phyloP scores from a whole-genome alignment of 148 eudicot species.

The Rhododendron griersonianum region DNA sequence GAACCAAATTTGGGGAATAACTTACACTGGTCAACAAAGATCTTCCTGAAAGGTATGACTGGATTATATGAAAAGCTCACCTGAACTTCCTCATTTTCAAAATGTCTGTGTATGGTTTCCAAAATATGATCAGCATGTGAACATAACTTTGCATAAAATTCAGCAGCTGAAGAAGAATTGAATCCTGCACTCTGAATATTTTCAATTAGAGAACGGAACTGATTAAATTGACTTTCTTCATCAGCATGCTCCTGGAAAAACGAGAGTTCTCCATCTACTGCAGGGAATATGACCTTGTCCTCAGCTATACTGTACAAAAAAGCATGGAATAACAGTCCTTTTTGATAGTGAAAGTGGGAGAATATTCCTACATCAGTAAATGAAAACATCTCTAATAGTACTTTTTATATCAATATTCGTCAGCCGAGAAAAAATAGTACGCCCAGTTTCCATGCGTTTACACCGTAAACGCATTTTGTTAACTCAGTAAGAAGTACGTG shows the following conservation, averaged over 20 bases:
- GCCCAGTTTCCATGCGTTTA: neutral
- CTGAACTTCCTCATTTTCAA: slow-evolving; percentile 79
- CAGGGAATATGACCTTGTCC: slow-evolving; percentile 93
- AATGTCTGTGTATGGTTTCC: slow-evolving; percentile 70
- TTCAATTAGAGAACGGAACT: slow-evolving; percentile 77
- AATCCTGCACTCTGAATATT: slow-evolving; percentile 69
- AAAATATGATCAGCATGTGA: slow-evolving; percentile 85
- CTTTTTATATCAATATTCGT: neutral
- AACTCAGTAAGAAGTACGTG: neutral
- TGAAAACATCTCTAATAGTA: neutral
- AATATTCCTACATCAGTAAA: neutral
- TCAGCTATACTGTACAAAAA: slow-evolving; percentile 75
- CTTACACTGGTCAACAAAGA: slow-evolving; percentile 5
- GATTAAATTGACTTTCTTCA: slow-evolving; percentile 79
- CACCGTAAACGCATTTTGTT: neutral
- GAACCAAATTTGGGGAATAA: neutral
- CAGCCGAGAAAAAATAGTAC: neutral
- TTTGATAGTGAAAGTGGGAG: neutral
- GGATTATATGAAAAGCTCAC: slow-evolving; percentile 27
- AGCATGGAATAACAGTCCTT: neutral
- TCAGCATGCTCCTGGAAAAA: slow-evolving; percentile 83
- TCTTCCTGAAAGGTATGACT: neutral
- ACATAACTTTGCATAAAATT: slow-evolving; percentile 59
- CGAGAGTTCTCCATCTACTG: slow-evolving; percentile 80
- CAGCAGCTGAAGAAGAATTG: slow-evolving; percentile 60